phyloP scores from a whole-genome alignment of 768 basidiomycete species.

The Lactarius hatsudake region DNA sequence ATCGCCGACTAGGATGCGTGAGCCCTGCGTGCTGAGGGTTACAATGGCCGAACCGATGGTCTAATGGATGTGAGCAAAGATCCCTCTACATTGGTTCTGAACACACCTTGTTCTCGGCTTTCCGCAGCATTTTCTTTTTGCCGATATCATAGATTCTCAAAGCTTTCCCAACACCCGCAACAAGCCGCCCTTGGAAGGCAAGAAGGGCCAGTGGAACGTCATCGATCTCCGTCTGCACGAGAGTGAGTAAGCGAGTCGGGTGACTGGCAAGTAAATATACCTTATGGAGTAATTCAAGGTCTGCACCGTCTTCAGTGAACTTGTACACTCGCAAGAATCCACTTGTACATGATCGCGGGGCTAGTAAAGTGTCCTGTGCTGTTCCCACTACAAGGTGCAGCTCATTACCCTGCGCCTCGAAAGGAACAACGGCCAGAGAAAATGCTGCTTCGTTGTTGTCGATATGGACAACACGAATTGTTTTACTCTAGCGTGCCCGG shows the following conservation, averaged over 20 bases:
- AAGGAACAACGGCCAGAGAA: constrained; percentile 86
- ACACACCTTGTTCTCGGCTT: constrained; percentile 92
- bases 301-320: constrained; percentile 77
- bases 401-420: constrained; percentile 75
- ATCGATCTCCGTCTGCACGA: constrained; percentile 81
- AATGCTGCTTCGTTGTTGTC: constrained; percentile 97
- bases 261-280: constrained; percentile 37
- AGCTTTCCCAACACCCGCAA: constrained; percentile 91
- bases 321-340: constrained; percentile 88
- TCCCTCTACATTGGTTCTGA: neutral
- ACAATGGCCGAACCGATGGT: constrained; percentile 85
- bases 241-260: constrained; percentile 2
- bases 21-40: constrained; percentile 88
- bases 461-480: constrained; percentile 67
- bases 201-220: constrained; percentile 88
- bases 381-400: constrained; percentile 94
- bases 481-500: constrained; percentile 50
- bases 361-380: constrained; percentile 77
- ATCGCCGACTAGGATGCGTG: constrained; percentile 91
- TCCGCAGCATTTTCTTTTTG: constrained; percentile 94
- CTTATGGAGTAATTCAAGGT: constrained; percentile 85
- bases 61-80: constrained; percentile 40
- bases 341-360: constrained; percentile 83
- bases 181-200: constrained; percentile 89
- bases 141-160: constrained; percentile 94